phyloP scores from a whole-genome alignment of 225 moss, liverwort and hornwort species.

The Physcomitrellopsis africana region DNA sequence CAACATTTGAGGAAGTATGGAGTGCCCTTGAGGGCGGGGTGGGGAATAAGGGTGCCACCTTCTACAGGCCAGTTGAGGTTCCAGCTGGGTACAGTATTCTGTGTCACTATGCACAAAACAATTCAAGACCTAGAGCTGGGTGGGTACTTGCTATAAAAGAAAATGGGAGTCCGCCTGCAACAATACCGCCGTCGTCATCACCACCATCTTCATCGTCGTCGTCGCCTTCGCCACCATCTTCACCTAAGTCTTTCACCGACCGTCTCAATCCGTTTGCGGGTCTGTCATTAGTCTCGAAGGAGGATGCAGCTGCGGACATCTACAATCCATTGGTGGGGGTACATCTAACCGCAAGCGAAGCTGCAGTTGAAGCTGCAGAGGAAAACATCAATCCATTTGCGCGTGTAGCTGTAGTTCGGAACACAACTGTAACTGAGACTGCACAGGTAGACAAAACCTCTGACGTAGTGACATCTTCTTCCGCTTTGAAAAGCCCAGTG shows the following conservation, averaged over 20 bases:
- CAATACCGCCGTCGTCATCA: not conserved
- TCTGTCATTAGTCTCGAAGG: slow-evolving; percentile 24
- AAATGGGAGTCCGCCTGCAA: slow-evolving; percentile 15
- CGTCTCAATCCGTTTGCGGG: slow-evolving; percentile 39
- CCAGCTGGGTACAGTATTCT: slow-evolving; percentile 62
- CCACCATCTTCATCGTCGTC: slow-evolving; percentile 32
- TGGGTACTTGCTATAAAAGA: slow-evolving; percentile 74
- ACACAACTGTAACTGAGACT: slow-evolving; percentile 5
- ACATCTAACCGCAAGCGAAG: slow-evolving; percentile 20
- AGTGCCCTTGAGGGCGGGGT: slow-evolving; percentile 56
- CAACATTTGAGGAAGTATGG: slow-evolving; percentile 75
- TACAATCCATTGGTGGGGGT: slow-evolving; percentile 36
- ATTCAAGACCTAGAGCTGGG: slow-evolving; percentile 44
- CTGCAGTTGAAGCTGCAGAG: slow-evolving; percentile 33
- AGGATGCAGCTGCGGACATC: slow-evolving; percentile 27
- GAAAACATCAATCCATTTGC: slow-evolving; percentile 44
- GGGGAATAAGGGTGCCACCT: slow-evolving; percentile 52
- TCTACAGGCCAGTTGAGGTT: slow-evolving; percentile 67
- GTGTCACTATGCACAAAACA: slow-evolving; percentile 68
- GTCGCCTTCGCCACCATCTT: slow-evolving; percentile 31
- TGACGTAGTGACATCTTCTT: slow-evolving; percentile 23
- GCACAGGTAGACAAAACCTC: not conserved
- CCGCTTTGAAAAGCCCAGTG: slow-evolving; percentile 56
- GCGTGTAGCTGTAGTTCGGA: slow-evolving; percentile 7
- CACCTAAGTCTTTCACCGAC: slow-evolving; percentile 28